Conservation (phyloP, 73 alveolate species). For the Durusdinium trenchii region DNA sequence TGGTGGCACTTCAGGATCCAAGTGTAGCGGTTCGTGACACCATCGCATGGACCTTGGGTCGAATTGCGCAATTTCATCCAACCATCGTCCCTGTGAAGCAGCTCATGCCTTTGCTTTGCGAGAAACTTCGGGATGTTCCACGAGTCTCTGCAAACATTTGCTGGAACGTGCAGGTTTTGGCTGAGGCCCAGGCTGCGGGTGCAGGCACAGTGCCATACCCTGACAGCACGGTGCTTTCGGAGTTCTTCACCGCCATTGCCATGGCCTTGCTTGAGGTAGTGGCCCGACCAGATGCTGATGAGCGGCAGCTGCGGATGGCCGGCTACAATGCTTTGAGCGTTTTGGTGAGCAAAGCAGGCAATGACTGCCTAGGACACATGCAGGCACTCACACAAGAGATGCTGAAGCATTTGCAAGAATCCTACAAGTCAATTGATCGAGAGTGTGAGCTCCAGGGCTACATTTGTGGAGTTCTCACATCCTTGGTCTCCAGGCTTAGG, state of each 20-base stretch:
- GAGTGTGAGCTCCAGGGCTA: conserved; percentile 95
- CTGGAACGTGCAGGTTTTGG: conserved; percentile 92
- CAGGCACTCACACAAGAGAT: conserved; percentile 84
- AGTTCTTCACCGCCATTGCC: conserved; percentile 90
- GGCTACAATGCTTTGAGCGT: conserved; percentile 66
- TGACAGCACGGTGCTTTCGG: conserved; percentile 55
- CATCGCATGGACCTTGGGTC: conserved; percentile 95
- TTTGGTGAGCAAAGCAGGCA: conserved; percentile 91
- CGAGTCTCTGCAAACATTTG: conserved; percentile 95
- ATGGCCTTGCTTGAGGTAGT: conserved; percentile 75
- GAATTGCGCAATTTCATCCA: conserved; percentile 91
- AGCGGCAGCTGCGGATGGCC: conserved; percentile 89
- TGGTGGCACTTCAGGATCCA: conserved; percentile 71
- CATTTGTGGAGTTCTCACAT: conserved; percentile 85
- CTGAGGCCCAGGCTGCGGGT: conserved; percentile 48
- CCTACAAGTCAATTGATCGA: conserved; percentile 53
- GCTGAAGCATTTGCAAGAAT: conserved; percentile 76
- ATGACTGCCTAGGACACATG: conserved; percentile 91
- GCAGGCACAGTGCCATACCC: not conserved
- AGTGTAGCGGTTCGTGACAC: conserved; percentile 90
- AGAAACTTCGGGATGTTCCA: conserved; percentile 89
- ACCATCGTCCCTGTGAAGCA: conserved; percentile 87
- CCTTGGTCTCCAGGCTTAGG: conserved; percentile 3
- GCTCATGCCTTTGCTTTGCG: conserved; percentile 90
- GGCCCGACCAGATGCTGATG: conserved; percentile 90